Evolutionary conservation across 441 rosid species (phyloP).

Genomic region (Erysimum cheiri): DNA sequence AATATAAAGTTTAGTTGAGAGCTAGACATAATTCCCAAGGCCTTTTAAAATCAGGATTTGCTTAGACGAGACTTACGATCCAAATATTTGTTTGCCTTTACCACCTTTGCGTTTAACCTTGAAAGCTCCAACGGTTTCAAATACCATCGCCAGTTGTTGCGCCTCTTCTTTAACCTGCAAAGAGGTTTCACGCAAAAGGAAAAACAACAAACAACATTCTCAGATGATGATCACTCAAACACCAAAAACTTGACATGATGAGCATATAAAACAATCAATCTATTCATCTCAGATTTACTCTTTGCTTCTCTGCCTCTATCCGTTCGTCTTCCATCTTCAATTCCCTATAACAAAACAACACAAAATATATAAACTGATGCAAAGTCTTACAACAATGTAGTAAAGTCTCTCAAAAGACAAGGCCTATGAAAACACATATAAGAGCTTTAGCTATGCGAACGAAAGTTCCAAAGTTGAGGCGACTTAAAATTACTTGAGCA

Average conservation of each 20-base stretch:
- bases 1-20: constrained; percentile 1
- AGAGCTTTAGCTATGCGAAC: not conserved
- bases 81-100: constrained; percentile 84
- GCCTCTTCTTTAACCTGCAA: constrained; percentile 94
- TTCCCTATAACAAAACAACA: constrained; percentile 55
- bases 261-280: constrained; percentile 8
- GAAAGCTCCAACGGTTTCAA: constrained; percentile 89
- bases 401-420: not conserved
- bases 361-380: not conserved
- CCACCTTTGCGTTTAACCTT: constrained; percentile 96
- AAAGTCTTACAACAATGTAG: not conserved
- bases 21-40: constrained; percentile 12
- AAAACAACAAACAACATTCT: constrained; percentile 9
- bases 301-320: constrained; percentile 84
- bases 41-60: not conserved
- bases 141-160: constrained; percentile 70
- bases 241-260: not conserved
- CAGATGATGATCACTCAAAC: constrained; percentile 10
- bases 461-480: not conserved
- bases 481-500: constrained; percentile 63
- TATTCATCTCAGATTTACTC: constrained; percentile 61
- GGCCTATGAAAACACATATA: not conserved
- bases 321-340: constrained; percentile 81
- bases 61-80: constrained; percentile 59
- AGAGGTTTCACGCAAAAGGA: constrained; percentile 7